phyloP scores from a whole-genome alignment of 495 filamentous ascomycete genomes.

The Aspergillus coremiiformis region DNA sequence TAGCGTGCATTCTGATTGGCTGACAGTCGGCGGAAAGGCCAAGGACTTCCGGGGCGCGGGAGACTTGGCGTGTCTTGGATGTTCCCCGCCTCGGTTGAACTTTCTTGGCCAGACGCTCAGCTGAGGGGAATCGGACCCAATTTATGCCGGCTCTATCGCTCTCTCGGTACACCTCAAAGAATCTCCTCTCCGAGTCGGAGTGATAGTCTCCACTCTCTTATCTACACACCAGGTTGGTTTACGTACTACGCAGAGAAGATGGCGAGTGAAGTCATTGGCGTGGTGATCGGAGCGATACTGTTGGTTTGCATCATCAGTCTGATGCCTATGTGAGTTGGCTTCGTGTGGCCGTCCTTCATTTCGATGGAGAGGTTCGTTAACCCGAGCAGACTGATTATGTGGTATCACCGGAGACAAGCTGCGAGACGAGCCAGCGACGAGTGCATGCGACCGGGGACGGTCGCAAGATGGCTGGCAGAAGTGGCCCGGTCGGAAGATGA shows the following conservation, averaged over 20 bases:
- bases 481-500: conserved; percentile 10
- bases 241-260: too few species aligned
- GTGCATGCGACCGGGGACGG: conserved; percentile 14
- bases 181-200: neutral
- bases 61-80: conserved; percentile 21
- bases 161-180: conserved; percentile 10
- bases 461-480: conserved; percentile 27
- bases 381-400: conserved; percentile 20
- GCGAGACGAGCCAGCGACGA: conserved; percentile 13
- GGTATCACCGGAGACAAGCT: conserved; percentile 19
- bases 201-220: too few species aligned
- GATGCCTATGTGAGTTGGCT: conserved; percentile 28
- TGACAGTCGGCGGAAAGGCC: conserved; percentile 19
- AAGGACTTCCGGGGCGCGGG: conserved; percentile 21
- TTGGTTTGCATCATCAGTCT: conserved; percentile 28
- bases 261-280: conserved; percentile 28
- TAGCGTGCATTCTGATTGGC: conserved; percentile 13
- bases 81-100: conserved; percentile 15
- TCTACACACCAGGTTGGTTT: too few species aligned
- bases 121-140: too few species aligned
- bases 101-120: conserved; percentile 23
- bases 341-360: neutral
- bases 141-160: too few species aligned
- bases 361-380: conserved; percentile 4
- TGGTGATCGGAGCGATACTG: conserved; percentile 29